Evolutionary conservation across 2,329 filamentous ascomycete genomes (phyloP).

Genomic region (Diaporthe vexans): DNA sequence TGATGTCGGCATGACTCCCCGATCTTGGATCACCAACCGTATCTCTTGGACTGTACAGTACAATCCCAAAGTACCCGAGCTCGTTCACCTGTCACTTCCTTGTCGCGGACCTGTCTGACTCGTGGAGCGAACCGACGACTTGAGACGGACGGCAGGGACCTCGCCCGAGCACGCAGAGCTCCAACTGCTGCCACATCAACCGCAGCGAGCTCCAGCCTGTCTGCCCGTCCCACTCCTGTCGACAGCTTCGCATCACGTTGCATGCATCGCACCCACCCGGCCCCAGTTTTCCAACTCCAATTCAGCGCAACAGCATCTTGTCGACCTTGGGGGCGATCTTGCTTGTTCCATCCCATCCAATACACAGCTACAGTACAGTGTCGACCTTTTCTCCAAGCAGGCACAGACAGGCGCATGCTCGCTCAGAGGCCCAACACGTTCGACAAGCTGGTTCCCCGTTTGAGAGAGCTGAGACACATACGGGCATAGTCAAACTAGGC

Average conservation of each 20-base stretch:
- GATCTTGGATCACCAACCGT: constrained; percentile 21
- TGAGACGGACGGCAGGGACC: constrained; percentile 26
- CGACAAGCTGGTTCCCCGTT: constrained; percentile 13
- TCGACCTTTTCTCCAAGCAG: background rate
- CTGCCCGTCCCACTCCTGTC: background rate
- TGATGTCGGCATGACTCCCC: constrained; percentile 12
- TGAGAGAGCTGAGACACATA: constrained; percentile 18
- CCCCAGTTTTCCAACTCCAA: background rate
- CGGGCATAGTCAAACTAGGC: background rate
- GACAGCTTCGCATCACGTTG: constrained; percentile 17
- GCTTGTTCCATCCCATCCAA: background rate
- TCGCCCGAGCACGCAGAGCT: constrained; percentile 10
- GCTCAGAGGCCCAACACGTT: background rate
- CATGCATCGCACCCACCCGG: constrained; percentile 14
- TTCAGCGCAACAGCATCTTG: background rate
- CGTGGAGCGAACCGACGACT: constrained; percentile 15
- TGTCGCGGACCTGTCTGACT: background rate
- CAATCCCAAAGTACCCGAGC: background rate
- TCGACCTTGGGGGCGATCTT: background rate
- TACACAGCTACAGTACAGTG: background rate
- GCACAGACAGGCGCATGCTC: constrained; percentile 3
- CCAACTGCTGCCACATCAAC: background rate
- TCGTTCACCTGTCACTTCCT: background rate
- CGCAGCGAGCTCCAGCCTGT: background rate
- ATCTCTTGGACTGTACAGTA: constrained; percentile 1